Evolutionary conservation across 257 asterid genomes (phyloP), one percentile per base, ranked within the genome.

Genomic region (Plantago elongata): DNA sequence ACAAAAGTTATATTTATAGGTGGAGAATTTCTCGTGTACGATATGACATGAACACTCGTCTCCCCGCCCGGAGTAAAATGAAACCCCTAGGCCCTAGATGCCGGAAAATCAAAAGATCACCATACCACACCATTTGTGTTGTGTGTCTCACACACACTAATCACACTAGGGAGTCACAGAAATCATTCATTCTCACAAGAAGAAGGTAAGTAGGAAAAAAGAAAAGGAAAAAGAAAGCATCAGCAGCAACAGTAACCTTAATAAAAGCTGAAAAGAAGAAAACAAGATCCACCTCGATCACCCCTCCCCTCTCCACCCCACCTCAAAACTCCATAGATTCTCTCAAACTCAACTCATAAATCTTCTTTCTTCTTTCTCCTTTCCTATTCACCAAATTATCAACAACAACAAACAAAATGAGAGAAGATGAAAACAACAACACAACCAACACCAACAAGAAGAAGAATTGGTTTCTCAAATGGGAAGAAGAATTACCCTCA

Each of bases 271-370:
- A 78, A 81, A 78, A 78, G 74, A 75, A 79, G 82, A 79, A 83
- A 72, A 83, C 89, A 85, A 85, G 88, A 88, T 88, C 96, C 89
- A 81, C 88, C 89, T 83, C 89, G 89, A 83, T 77, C 82, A 74
- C 75, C 78, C 75, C 82, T 62, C 86, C 79, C 71, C 5, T 64
- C 69, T 54, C 30, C 30, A 16, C 58, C 52, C 69, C 46, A 16
- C 64, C 13, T 62, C 45, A 13, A 45, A 3, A 43, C 50, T 57
- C 34, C 11, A 54, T 18, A 49, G 61, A 64, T 47, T 16, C 65
- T 44, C 16, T 54, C 64, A 45, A 5, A 40, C 60, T 27, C 43
- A 34, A 34, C 40, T 1, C n/a, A n/a, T n/a, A 5, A 34, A 9
- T 4, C 11, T 17, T 66, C 49, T 58, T 11, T 49, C 27, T 22